These are phyloP conservation scores for Rutstroemia sydowiana DNA, from an alignment of 2,329 filamentous ascomycete species.

Conservation along the genomic window DNA sequence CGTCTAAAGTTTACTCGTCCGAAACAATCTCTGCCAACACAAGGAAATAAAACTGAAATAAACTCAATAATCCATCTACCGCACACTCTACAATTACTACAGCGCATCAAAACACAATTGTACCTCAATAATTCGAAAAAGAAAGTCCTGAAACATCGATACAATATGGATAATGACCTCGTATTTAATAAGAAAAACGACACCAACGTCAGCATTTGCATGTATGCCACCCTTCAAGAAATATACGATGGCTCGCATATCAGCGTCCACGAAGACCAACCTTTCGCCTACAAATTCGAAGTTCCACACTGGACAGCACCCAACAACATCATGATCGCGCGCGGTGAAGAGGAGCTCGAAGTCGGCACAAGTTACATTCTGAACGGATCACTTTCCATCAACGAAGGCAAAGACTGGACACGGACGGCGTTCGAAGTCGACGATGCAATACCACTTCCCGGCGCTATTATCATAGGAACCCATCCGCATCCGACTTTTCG, in stretches of 20 bases:
- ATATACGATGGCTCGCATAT: slow-evolving; percentile 1
- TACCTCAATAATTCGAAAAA: neutral
- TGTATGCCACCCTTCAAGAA: slow-evolving; percentile 4
- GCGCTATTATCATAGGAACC: neutral
- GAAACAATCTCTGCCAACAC: too few species aligned
- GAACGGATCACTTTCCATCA: slow-evolving; percentile 1
- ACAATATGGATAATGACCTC: neutral
- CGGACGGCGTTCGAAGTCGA: slow-evolving; percentile 6
- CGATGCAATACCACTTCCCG: neutral
- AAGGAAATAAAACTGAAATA: too few species aligned
- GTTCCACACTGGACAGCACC: neutral
- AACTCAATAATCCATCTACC: too few species aligned
- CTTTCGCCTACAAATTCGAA: neutral
- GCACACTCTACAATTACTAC: too few species aligned
- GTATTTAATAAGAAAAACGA: slow-evolving; percentile 4
- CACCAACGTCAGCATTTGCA: neutral
- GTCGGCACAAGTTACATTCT: slow-evolving; percentile 3
- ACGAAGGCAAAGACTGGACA: slow-evolving; percentile 4
- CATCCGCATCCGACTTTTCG: neutral
- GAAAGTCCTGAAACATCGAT: neutral
- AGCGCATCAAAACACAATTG: neutral
- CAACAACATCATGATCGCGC: neutral
- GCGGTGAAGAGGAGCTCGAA: neutral
- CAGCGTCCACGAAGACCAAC: neutral
- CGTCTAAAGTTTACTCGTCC: too few species aligned